phyloP scores from a whole-genome alignment of 176 grass and related monocot species.

The Oryza officinalis region DNA sequence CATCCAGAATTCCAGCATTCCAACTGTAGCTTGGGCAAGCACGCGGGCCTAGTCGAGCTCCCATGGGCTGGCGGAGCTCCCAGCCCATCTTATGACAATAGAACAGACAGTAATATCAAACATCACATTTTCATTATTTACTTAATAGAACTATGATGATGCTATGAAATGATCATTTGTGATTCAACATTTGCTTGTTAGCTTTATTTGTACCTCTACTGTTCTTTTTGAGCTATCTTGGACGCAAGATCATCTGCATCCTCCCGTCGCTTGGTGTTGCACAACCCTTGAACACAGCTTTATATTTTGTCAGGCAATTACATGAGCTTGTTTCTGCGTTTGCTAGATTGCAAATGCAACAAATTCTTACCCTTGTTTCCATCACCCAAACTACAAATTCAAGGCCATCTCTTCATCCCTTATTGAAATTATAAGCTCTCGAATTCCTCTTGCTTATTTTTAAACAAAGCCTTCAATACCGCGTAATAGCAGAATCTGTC shows the following conservation, averaged over 20 bases:
- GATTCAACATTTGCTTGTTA: neutral
- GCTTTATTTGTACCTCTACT: neutral
- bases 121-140: neutral
- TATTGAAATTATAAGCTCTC: constrained; percentile 3
- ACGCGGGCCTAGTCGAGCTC: no score
- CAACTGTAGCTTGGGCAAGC: no score
- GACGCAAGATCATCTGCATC: neutral
- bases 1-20: no score
- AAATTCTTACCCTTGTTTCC: neutral
- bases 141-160: neutral
- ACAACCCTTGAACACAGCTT: neutral
- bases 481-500: neutral
- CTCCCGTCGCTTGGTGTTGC: neutral
- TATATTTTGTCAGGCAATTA: no score
- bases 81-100: neutral
- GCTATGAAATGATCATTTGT: neutral
- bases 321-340: neutral
- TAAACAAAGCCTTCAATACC: neutral
- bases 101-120: neutral
- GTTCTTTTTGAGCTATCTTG: constrained; percentile 11
- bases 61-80: no score
- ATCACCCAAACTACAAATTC: neutral
- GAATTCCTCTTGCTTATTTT: constrained; percentile 24
- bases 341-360: neutral
- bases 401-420: neutral